Conservation (phyloP, 495 filamentous ascomycete genomes). For the Chaetomium cochliodes region DNA sequence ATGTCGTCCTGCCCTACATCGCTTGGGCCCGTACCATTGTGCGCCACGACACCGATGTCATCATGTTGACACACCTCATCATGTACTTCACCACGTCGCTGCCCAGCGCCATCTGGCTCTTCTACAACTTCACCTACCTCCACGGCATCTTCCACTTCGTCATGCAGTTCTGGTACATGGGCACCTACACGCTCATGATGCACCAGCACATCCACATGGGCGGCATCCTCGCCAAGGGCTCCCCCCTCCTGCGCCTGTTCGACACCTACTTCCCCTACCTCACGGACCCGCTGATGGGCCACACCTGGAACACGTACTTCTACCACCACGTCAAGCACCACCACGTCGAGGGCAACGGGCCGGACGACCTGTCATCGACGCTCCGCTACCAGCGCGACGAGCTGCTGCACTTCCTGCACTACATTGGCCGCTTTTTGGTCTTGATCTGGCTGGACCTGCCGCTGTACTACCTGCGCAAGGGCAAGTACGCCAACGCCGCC, state of each 20-base stretch:
- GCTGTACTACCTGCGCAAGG: slow-evolving; percentile 6
- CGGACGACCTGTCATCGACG: slow-evolving; percentile 12
- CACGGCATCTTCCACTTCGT: slow-evolving; percentile 9
- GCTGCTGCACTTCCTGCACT: slow-evolving; percentile 8
- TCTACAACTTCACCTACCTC: slow-evolving; percentile 13
- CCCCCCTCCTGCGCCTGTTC: slow-evolving; percentile 4
- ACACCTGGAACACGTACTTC: slow-evolving; percentile 11
- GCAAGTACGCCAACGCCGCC: background rate
- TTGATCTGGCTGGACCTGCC: slow-evolving; percentile 13
- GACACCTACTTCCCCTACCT: slow-evolving; percentile 11
- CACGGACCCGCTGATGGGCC: slow-evolving; percentile 15
- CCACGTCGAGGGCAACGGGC: slow-evolving; percentile 14
- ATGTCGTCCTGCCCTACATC: slow-evolving; percentile 3
- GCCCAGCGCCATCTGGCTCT: slow-evolving; percentile 11
- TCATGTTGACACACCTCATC: slow-evolving; percentile 10
- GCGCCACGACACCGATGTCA: slow-evolving; percentile 8
- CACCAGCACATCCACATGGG: slow-evolving; percentile 14
- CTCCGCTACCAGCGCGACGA: slow-evolving; percentile 7
- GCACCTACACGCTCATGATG: slow-evolving; percentile 14
- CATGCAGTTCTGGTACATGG: slow-evolving; percentile 16
- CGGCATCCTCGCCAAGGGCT: slow-evolving; percentile 2
- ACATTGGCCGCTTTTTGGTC: slow-evolving; percentile 5
- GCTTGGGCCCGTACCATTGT: background rate
- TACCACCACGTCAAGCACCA: slow-evolving; percentile 16
- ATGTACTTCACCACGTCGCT: slow-evolving; percentile 9